Conservation (phyloP, 2,329 filamentous ascomycete genomes). For the Juglanconis oblonga region DNA sequence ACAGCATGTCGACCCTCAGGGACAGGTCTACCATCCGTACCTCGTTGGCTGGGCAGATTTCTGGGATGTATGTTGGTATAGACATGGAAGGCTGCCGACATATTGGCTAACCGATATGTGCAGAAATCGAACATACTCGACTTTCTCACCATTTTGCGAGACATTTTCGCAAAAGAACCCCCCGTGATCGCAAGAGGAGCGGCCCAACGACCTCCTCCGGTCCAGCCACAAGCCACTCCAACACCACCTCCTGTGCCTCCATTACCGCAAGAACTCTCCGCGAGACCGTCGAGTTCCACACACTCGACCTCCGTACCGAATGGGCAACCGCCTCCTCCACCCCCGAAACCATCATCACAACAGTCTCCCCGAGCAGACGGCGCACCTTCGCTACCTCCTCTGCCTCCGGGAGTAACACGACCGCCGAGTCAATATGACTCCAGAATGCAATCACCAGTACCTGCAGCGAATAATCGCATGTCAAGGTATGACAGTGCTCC, state of each 20-base stretch:
- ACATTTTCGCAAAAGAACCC: slow-evolving; percentile 91
- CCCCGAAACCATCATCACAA: slow-evolving; percentile 48
- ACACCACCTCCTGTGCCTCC: slow-evolving; percentile 69
- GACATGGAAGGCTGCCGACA: background rate
- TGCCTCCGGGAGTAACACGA: slow-evolving; percentile 30
- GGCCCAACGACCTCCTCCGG: slow-evolving; percentile 38
- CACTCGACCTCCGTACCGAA: slow-evolving; percentile 32
- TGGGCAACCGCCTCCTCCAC: slow-evolving; percentile 45
- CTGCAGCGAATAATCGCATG: slow-evolving; percentile 24
- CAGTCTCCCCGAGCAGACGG: slow-evolving; percentile 29
- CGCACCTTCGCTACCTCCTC: slow-evolving; percentile 30
- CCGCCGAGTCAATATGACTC: slow-evolving; percentile 21
- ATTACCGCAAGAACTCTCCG: slow-evolving; percentile 61
- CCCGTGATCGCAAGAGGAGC: slow-evolving; percentile 76
- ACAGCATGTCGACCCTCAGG: slow-evolving; percentile 92
- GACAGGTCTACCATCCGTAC: slow-evolving; percentile 93
- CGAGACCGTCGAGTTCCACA: slow-evolving; percentile 34
- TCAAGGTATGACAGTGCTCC: slow-evolving; percentile 33
- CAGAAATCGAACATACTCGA: slow-evolving; percentile 82
- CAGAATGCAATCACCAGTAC: slow-evolving; percentile 14
- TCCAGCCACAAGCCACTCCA: slow-evolving; percentile 29
- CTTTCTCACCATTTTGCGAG: slow-evolving; percentile 76
- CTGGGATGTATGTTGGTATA: slow-evolving; percentile 71
- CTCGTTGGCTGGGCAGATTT: slow-evolving; percentile 84
- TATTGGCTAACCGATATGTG: slow-evolving; percentile 19